A percentile compares a stretch with the other conserved stretches of the same genome.
Evolutionary conservation across 768 basidiomycete genomes (phyloP).

Genomic region (Atractiella rhizophila): DNA sequence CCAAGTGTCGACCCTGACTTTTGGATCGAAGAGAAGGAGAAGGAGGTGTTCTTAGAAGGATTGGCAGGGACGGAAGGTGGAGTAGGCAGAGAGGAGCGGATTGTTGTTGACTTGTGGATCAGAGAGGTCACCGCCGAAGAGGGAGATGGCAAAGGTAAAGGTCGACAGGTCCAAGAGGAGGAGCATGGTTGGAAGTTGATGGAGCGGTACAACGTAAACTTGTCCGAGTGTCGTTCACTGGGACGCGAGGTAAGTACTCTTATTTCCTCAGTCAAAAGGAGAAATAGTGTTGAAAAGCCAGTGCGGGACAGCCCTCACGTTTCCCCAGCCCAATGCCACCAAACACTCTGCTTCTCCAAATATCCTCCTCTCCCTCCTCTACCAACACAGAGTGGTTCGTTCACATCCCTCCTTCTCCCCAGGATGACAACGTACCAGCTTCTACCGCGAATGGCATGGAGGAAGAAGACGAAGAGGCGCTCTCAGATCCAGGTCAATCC

Average conservation of each 20-base stretch:
- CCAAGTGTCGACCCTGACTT: no score
- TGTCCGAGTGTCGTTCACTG: constrained; percentile 6
- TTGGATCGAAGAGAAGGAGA: constrained; percentile 12
- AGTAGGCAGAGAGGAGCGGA: not conserved
- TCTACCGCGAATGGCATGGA: not conserved
- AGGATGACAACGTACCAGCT: not conserved
- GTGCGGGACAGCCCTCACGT: not conserved
- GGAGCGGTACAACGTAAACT: constrained; percentile 9
- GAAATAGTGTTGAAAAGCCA: no score
- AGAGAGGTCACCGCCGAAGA: not conserved
- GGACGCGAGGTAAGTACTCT: constrained; percentile 8
- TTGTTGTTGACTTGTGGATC: not conserved
- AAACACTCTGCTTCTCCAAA: not conserved
- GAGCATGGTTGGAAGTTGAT: constrained; percentile 2
- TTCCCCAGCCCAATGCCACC: not conserved
- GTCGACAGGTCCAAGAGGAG: not conserved
- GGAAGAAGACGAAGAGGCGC: constrained; percentile 2
- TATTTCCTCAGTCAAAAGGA: not conserved
- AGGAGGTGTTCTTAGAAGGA: constrained; percentile 12
- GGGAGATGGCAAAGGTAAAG: not conserved
- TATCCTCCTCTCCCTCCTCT: constrained; percentile 7
- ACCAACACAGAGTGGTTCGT: constrained; percentile 12
- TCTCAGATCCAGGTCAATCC: not conserved
- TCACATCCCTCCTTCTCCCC: not conserved
- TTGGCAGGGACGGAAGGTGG: not conserved